Percentiles rank a stretch among this genome's conserved stretches.
These are phyloP conservation scores for Ustilago lituana DNA, from an alignment of 1,284 basidiomycete genomes.

Conservation along the genomic window DNA sequence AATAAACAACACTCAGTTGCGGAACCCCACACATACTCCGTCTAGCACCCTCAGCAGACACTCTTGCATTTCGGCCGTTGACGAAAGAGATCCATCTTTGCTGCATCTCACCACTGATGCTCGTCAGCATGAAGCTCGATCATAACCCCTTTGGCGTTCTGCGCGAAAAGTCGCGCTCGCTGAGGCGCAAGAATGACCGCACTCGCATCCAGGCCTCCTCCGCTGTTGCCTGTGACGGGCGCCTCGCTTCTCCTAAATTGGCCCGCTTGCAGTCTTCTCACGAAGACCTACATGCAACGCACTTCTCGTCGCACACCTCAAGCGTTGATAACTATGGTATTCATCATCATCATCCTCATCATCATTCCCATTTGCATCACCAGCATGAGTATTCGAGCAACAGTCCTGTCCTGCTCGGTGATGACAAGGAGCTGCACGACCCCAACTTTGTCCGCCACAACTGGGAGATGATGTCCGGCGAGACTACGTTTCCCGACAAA, in stretches of 20 bases:
- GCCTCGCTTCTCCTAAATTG: constrained; percentile 13
- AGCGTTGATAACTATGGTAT: constrained; percentile 19
- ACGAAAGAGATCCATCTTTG: background rate
- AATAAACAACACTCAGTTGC: background rate
- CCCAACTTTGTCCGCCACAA: constrained; percentile 44
- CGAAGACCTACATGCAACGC: constrained; percentile 13
- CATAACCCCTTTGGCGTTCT: constrained; percentile 27
- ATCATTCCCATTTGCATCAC: too few relatives aligned
- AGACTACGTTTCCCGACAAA: constrained; percentile 14
- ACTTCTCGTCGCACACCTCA: constrained; percentile 7
- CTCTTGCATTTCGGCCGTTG: too few relatives aligned
- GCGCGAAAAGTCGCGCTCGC: constrained; percentile 28
- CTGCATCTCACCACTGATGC: constrained; percentile 3
- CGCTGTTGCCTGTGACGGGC: constrained; percentile 17
- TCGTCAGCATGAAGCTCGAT: constrained; percentile 38
- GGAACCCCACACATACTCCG: constrained; percentile 1
- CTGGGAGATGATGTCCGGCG: constrained; percentile 47
- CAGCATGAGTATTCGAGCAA: constrained; percentile 17
- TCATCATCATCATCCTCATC: constrained; percentile 1
- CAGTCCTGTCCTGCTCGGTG: constrained; percentile 30
- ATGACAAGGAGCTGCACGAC: constrained; percentile 45
- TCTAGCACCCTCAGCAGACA: too few relatives aligned
- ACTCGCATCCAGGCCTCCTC: constrained; percentile 30
- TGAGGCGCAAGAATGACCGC: constrained; percentile 30
- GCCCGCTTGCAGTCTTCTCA: constrained; percentile 14